phyloP scores from a whole-genome alignment of 176 grass and related monocot species.

The Dactylis glomerata region DNA sequence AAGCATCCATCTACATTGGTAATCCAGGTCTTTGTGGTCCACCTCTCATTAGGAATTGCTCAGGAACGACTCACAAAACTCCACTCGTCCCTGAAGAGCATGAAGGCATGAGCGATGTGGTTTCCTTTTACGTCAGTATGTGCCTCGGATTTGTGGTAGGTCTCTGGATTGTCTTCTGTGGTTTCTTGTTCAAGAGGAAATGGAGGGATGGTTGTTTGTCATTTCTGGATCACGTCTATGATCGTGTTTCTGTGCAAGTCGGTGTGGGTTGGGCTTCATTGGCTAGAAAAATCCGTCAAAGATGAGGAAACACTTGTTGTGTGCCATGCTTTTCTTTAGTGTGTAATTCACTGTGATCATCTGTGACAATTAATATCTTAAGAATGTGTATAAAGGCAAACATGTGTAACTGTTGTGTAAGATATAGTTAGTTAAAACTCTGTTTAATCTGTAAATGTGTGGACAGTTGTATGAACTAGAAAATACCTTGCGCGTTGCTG shows the following conservation, averaged over 20 bases:
- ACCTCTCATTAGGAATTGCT: conserved; percentile 4
- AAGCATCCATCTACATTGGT: neutral
- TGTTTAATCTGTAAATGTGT: no score
- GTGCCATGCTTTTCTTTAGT: neutral
- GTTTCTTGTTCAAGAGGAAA: neutral
- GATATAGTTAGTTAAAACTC: no score
- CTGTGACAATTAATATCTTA: neutral
- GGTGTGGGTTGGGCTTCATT: neutral
- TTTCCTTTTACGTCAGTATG: neutral
- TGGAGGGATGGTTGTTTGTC: neutral
- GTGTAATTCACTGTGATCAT: neutral
- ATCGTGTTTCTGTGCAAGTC: neutral
- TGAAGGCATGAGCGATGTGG: neutral
- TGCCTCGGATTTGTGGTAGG: neutral
- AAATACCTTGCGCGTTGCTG: no score
- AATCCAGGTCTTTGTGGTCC: conserved; percentile 26
- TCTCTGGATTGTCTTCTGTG: neutral
- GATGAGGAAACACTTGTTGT: neutral
- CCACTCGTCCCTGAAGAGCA: neutral
- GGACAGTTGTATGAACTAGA: no score
- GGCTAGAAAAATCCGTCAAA: neutral
- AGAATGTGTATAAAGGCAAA: neutral
- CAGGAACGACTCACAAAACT: no score
- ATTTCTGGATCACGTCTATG: neutral
- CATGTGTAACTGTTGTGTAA: neutral